Conservation (phyloP, 208 protist genomes). For the Spongospora subterranea region DNA sequence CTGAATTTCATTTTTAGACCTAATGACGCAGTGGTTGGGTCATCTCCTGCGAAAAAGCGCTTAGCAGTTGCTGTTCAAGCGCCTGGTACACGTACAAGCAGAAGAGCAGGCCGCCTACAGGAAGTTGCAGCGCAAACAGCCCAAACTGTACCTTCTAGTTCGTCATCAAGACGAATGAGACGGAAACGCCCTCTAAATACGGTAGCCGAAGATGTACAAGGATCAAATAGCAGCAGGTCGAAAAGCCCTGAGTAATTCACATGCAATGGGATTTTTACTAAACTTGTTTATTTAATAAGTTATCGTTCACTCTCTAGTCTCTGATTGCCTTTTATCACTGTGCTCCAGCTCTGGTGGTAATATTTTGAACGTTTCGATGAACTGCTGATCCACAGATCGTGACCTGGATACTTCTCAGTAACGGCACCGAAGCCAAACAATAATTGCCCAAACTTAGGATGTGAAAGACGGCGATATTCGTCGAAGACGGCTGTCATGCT, state of each 20-base stretch:
- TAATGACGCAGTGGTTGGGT: background rate
- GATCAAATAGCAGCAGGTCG: background rate
- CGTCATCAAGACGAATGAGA: background rate
- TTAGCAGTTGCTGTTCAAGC: background rate
- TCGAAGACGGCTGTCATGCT: constrained; percentile 70
- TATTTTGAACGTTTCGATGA: constrained; percentile 67
- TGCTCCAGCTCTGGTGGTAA: background rate
- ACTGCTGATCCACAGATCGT: constrained; percentile 66
- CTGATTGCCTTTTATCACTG: background rate
- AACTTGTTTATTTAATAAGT: background rate
- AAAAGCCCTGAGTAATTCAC: background rate
- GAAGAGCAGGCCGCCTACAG: background rate
- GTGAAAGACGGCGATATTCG: constrained; percentile 69
- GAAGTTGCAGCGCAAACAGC: background rate
- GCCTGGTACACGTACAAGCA: background rate
- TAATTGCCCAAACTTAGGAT: constrained; percentile 20
- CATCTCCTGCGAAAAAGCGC: background rate
- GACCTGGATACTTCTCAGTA: constrained; percentile 54
- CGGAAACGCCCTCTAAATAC: background rate
- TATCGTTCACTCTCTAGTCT: background rate
- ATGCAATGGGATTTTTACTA: too few species aligned
- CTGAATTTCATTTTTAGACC: background rate
- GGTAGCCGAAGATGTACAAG: background rate
- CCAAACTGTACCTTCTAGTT: background rate
- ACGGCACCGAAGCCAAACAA: background rate